Base-by-base conservation (phyloP, 495 filamentous ascomycete genomes). In the Ascobolus immersus region DNA sequence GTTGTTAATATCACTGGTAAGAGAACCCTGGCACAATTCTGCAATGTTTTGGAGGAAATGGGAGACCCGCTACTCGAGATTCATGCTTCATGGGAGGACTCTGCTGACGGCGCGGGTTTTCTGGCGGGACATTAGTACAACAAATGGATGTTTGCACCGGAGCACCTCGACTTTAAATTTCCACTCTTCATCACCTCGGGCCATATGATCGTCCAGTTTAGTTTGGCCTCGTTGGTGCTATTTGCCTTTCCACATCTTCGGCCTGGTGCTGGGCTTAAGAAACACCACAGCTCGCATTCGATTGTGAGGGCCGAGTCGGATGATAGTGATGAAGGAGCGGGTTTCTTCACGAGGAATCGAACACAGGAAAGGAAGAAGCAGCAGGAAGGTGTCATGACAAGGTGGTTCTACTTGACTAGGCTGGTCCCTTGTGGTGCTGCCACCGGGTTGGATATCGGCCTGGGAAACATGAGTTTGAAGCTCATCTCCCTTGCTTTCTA, bases 81-180 rank as follows among this genome's bases (percentile, higher is more conserved):
- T 35, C 15, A 20, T 23, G 12, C 4, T 18, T 24, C 6, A n/a
- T 27, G 7, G 33, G 4, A 25, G 17, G 31, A 29, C n/a, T 21
- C 20, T 28, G 28, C 35, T 19, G 14, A 24, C 17, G 2, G 20
- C 17, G 5, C 17, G 2, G 21, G 25, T 15, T 11, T 27, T 4
- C 9, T 14, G 31, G 39, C 27, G 14, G 17, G 38, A 25, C 18
- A 20, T 17, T 43, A 89, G 79, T 99, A 99, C 56, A 99, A 99
- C 60, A 94, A 92, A 61, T 94, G 89, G 89, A 99, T 99, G 89
- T 99, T 99, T 53, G 73, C 76, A 40, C 57, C 71, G 12, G 67
- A 72, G 32, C 71, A 78, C 35, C 66, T 84, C 41, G 65, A 92
- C 45, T 99, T 99, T 49, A 73, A 77, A 29, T 94, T 80, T 40